Percentiles rank a stretch among this genome's conserved stretches.
These are phyloP conservation scores for Parathielavia hyrcaniae DNA, from an alignment of 495 filamentous ascomycete species.

Conservation along the genomic window DNA sequence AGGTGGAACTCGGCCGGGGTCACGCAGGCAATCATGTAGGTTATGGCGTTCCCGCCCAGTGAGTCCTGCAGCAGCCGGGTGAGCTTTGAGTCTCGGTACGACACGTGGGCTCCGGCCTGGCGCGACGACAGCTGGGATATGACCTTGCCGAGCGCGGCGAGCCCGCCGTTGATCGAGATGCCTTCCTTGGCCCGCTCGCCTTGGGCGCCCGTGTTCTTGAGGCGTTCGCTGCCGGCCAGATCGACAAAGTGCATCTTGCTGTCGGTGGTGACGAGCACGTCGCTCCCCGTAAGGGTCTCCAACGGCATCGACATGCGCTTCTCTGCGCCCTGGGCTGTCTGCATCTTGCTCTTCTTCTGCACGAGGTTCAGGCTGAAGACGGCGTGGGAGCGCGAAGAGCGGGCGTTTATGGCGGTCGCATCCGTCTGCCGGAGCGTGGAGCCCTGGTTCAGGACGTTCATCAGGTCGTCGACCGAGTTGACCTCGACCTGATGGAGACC, in stretches of 20 bases:
- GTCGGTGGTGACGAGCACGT: conserved; percentile 74
- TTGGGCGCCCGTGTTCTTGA: conserved; percentile 96
- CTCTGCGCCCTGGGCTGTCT: conserved; percentile 51
- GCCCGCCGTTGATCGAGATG: conserved; percentile 96
- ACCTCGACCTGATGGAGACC: conserved; percentile 83
- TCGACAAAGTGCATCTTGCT: conserved; percentile 99
- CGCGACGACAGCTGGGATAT: conserved; percentile 96
- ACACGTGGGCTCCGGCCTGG: conserved; percentile 82
- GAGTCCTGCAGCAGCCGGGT: conserved; percentile 96
- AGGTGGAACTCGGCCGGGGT: conserved; percentile 95
- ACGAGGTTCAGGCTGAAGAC: conserved; percentile 94
- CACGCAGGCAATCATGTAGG: conserved; percentile 99
- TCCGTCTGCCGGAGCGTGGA: conserved; percentile 95
- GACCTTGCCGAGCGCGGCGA: conserved; percentile 94
- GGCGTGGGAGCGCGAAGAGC: conserved; percentile 97
- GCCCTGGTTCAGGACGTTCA: conserved; percentile 82
- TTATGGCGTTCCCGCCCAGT: conserved; percentile 94
- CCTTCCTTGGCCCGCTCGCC: conserved; percentile 94
- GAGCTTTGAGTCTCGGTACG: conserved; percentile 94
- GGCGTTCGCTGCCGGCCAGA: conserved; percentile 89
- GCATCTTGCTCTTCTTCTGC: conserved; percentile 66
- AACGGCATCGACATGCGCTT: conserved; percentile 88
- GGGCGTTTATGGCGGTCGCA: conserved; percentile 97
- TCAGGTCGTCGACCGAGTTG: conserved; percentile 85
- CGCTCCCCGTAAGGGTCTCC: conserved; percentile 64